phyloP scores from a whole-genome alignment of 495 filamentous ascomycete species.

The Copromyces sp. region DNA sequence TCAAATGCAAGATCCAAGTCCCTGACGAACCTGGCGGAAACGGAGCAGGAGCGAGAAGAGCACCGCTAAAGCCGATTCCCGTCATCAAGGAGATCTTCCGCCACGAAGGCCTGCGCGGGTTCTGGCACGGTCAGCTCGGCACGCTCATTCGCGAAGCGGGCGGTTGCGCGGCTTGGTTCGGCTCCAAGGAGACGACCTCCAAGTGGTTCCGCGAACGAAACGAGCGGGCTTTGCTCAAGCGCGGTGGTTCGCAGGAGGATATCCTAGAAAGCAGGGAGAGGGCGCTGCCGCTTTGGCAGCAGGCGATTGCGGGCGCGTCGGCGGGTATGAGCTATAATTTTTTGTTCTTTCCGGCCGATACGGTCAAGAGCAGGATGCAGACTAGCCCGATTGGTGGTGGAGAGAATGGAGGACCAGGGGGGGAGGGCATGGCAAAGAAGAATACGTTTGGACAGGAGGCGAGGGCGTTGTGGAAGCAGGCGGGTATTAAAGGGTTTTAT shows the following conservation, averaged over 20 bases:
- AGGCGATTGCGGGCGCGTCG: constrained; percentile 77
- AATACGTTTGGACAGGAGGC: constrained; percentile 62
- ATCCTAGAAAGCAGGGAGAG: constrained; percentile 22
- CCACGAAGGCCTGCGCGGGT: constrained; percentile 70
- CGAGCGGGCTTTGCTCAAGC: constrained; percentile 15
- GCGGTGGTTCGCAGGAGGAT: constrained; percentile 6
- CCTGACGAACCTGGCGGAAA: constrained; percentile 25
- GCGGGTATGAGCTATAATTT: constrained; percentile 95
- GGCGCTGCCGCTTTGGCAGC: constrained; percentile 60
- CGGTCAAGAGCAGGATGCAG: constrained; percentile 93
- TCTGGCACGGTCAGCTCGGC: constrained; percentile 91
- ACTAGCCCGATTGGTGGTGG: constrained; percentile 53
- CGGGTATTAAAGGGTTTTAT: constrained; percentile 78
- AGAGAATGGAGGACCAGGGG: background rate
- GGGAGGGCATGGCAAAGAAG: constrained; percentile 27
- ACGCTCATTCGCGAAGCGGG: constrained; percentile 92
- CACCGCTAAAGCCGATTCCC: constrained; percentile 29
- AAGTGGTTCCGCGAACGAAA: constrained; percentile 48
- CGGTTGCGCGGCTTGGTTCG: constrained; percentile 92
- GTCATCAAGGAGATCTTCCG: constrained; percentile 69
- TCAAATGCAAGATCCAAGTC: constrained; percentile 98
- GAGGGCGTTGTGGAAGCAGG: constrained; percentile 61
- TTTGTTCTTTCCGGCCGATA: constrained; percentile 92
- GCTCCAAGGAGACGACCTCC: constrained; percentile 72
- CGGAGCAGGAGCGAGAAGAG: background rate